Base-by-base conservation (phyloP, 352 stramenopile genomes). In the Pythium graminicola region DNA sequence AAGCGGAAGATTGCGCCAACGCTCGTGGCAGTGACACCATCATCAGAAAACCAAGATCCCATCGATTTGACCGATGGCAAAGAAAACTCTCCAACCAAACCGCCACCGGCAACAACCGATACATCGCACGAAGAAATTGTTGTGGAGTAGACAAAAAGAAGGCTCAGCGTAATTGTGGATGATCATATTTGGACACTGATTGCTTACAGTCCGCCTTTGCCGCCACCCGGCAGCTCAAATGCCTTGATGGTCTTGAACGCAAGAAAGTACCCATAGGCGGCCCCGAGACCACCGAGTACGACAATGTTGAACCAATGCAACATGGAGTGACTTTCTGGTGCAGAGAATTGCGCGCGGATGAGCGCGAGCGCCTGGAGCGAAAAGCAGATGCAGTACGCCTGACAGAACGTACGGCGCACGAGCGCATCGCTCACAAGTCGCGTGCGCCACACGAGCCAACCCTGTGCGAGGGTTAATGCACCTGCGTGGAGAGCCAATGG, bases 331-430 rank as follows among this genome's bases (percentile, higher is more conserved):
- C 64, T 89, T 49, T 86, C 76, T 0, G 83, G 83, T 7, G 79
- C 72, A 2, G 78, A 58, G 11, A 89, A 48, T 55, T 93, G 82
- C 38, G 82, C 82, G 23, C 82, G 80, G 35, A 91, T 46, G 24
- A 91, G 71, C 43, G 74, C 75, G 23, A 88, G 48, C 20, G 79
- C 67, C 55, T 93, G 83, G 48, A 93, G 73, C 46, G 67, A 68
- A 62, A 93, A 93, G 70, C 81, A 93, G 46, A 89, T 85, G 67
- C 78, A 90, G 60, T 93, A 93, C 19, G 80, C 83, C 62, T 93
- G 83, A 55, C 83, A 93, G 64, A 93, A 93, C 42, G 83, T 93
- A 45, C 81, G 81, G 24, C 83, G 80, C 51, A 93, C 71, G 35
- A 93, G 69, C 50, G 78, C 80, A 54, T 91, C 83, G 57, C 81